Evolutionary conservation across 371 early-diverging fungal genomes (phyloP), one percentile per base, ranked within the genome.

Genomic region (Capniomyces stellatus): DNA sequence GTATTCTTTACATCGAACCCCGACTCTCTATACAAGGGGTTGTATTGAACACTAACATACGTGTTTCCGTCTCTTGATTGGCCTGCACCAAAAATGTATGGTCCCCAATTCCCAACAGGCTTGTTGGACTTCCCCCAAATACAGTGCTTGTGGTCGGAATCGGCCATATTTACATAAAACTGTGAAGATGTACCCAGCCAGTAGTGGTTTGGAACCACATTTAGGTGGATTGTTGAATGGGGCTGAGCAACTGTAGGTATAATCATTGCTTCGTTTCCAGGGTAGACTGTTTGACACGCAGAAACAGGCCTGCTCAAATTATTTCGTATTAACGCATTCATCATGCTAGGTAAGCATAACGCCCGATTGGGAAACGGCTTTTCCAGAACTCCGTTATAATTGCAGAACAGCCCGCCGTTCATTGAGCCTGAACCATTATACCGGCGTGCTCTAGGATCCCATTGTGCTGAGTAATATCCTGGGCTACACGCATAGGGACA

Each of bases 231-330:
- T 3, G 55, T 54, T 6, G 51, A 39, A 10, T 56, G 51, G 10
- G 68, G 46, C 19, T 51, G 44, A 2, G 60, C 67, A 27, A 69
- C 67, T 21, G 71, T 57, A 31, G 71, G 66, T 18, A 70, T 70
- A 18, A 70, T 56, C 71, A 70, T 70, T 2, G 64, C 65, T 58
- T 70, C 71, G 60, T 70, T 69, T 0, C 71, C 71, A 0, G 71
- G 71, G 47, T 70, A 70, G 23, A 70, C 64, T 0, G 71, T 70
- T 60, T 70, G 71, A 54, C 71, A 70, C 1, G 68, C 70, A 1
- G 66, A 65, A 4, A 70, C 70, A 25, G 66, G 52, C 25, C 56
- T 40, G 1, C 54, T 55, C n/a, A 69, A 54, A 2, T 47, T 66
- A 54, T 70, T 70, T 23, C 52, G 41, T 6, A 70, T 55, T 1